phyloP scores from a whole-genome alignment of 2,329 filamentous ascomycete species.

The Alternaria ethzedia region DNA sequence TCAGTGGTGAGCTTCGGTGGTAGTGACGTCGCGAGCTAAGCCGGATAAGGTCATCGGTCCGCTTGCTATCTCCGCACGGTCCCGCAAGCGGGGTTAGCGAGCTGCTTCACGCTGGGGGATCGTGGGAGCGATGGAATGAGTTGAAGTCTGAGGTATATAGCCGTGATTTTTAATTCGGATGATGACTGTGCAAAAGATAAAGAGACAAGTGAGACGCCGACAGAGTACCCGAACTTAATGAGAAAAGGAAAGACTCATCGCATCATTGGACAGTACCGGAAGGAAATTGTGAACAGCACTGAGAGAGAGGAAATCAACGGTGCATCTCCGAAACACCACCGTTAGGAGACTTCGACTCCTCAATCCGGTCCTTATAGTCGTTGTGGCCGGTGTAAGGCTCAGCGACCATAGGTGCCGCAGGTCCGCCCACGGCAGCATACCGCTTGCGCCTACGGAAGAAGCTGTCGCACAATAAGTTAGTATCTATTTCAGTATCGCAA shows the following conservation, averaged over 20 bases:
- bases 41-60: neutral
- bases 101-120: neutral
- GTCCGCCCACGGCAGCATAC: neutral
- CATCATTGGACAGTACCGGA: neutral
- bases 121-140: too few species aligned
- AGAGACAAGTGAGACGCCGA: neutral
- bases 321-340: neutral
- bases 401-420: neutral
- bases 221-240: neutral
- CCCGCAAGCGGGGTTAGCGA: conserved; percentile 1
- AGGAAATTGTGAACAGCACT: neutral
- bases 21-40: conserved; percentile 7
- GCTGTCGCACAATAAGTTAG: neutral
- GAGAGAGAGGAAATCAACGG: neutral
- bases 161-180: neutral
- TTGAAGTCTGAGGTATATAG: neutral
- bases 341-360: neutral
- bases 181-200: neutral
- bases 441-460: neutral
- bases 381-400: neutral
- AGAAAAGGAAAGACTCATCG: neutral
- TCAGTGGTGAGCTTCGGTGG: neutral
- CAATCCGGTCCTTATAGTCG: neutral
- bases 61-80: conserved; percentile 3
- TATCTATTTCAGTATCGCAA: neutral